Percentiles rank a stretch among this genome's conserved stretches.
Conservation (phyloP, 352 stramenopile species). For the Phytophthora meadii region DNA sequence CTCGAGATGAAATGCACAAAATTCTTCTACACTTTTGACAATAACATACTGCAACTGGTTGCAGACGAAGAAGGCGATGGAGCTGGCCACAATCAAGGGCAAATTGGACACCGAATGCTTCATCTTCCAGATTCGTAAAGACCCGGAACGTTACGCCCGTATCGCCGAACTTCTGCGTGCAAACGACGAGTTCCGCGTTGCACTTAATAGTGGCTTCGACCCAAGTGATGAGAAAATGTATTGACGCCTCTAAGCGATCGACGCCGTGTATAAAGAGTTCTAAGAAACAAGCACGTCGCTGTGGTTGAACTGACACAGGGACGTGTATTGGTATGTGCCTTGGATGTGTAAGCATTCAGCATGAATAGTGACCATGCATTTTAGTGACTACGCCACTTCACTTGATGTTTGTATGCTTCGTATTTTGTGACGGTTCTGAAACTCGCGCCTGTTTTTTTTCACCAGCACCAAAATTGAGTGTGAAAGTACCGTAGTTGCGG, state of each 20-base stretch:
- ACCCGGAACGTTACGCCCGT: conserved; percentile 82
- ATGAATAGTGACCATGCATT: neutral
- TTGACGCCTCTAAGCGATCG: conserved; percentile 25
- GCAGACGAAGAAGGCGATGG: conserved; percentile 89
- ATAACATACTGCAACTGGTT: too few relatives aligned
- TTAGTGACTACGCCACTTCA: conserved; percentile 7
- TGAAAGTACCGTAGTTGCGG: conserved; percentile 6
- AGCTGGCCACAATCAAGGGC: conserved; percentile 80
- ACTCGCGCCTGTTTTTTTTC: conserved; percentile 27
- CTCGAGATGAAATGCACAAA: neutral
- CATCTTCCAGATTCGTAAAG: conserved; percentile 90
- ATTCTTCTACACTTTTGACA: too few relatives aligned
- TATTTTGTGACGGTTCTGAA: conserved; percentile 12
- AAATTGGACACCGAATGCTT: conserved; percentile 91
- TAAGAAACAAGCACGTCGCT: conserved; percentile 16
- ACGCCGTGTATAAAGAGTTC: conserved; percentile 2
- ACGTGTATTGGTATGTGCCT: conserved; percentile 2
- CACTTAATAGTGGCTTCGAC: conserved; percentile 90
- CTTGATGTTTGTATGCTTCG: conserved; percentile 13
- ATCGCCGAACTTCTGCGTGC: conserved; percentile 83
- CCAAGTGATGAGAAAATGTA: conserved; percentile 91
- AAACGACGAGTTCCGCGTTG: conserved; percentile 87
- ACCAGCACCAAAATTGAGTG: conserved; percentile 9
- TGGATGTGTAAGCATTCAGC: conserved; percentile 28
- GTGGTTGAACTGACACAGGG: conserved; percentile 21